phyloP scores from a whole-genome alignment of 352 stramenopile genomes.

The Phytophthora foliorum region DNA sequence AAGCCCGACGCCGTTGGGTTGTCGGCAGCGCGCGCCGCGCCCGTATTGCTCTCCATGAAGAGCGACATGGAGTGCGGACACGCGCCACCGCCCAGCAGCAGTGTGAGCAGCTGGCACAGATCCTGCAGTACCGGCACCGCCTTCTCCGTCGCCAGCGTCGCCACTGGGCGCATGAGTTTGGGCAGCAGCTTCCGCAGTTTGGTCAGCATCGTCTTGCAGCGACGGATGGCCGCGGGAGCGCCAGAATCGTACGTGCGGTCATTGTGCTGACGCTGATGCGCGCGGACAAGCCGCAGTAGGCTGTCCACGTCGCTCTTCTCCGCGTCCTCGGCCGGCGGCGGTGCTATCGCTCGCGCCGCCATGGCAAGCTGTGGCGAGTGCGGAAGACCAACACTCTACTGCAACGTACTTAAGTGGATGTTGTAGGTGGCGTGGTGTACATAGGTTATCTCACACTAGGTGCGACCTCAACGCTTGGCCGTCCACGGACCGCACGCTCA shows the following conservation, averaged over 20 bases:
- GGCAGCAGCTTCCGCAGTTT: conserved; percentile 77
- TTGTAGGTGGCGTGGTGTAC: conserved; percentile 13
- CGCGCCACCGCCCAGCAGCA: conserved; percentile 52
- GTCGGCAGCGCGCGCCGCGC: background rate
- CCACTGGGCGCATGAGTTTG: conserved; percentile 70
- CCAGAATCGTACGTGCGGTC: conserved; percentile 51
- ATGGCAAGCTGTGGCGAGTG: conserved; percentile 10
- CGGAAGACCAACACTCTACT: conserved; percentile 1
- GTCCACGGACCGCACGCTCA: conserved; percentile 19
- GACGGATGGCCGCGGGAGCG: conserved; percentile 45
- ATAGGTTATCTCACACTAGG: background rate
- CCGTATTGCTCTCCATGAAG: conserved; percentile 52
- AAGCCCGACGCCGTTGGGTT: conserved; percentile 30
- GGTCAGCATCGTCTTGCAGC: conserved; percentile 74
- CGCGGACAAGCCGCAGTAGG: conserved; percentile 51
- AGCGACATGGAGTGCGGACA: conserved; percentile 73
- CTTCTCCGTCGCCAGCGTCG: conserved; percentile 38
- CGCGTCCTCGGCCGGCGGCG: conserved; percentile 26
- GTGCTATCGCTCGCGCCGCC: conserved; percentile 3
- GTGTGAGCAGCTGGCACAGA: conserved; percentile 62
- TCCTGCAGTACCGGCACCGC: conserved; percentile 56
- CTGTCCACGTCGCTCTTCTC: conserved; percentile 65
- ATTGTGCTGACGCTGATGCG: conserved; percentile 60
- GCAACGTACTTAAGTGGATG: conserved; percentile 30
- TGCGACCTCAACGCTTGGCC: background rate